These are phyloP conservation scores for Cutaneotrichosporon arboriforme DNA, from an alignment of 1,284 basidiomycete species.

Conservation along the genomic window DNA sequence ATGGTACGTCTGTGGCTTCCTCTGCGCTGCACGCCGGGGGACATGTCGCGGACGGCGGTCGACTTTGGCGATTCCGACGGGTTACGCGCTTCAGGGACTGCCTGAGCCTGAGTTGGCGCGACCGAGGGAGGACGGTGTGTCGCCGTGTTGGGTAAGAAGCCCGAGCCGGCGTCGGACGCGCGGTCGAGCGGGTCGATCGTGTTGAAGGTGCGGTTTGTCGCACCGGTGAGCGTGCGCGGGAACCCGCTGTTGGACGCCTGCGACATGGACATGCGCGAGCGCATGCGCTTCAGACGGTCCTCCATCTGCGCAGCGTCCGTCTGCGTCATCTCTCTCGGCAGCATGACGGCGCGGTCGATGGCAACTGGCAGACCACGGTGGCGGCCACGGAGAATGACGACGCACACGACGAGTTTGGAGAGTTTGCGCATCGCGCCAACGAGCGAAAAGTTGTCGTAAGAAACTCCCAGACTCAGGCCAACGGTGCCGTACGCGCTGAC, in stretches of 20 bases:
- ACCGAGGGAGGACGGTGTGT: neutral
- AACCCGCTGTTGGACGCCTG: conserved; percentile 2
- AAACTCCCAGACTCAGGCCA: conserved; percentile 71
- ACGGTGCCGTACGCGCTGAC: conserved; percentile 90
- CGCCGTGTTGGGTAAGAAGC: neutral
- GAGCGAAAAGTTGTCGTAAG: conserved; percentile 51
- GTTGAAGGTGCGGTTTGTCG: conserved; percentile 1
- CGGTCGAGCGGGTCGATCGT: neutral
- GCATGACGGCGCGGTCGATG: conserved; percentile 48
- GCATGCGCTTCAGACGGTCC: conserved; percentile 21
- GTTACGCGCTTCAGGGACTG: neutral
- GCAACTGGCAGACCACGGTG: conserved; percentile 43
- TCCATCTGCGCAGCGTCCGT: conserved; percentile 40
- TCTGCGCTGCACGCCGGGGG: neutral
- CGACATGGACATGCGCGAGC: conserved; percentile 5
- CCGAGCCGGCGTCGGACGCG: neutral
- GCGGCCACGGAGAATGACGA: conserved; percentile 41
- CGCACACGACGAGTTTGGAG: conserved; percentile 40
- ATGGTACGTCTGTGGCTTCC: neutral
- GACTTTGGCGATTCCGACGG: neutral
- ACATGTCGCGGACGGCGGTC: neutral
- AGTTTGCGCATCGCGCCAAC: conserved; percentile 34
- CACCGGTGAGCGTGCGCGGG: conserved; percentile 9
- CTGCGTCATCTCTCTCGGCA: conserved; percentile 42
- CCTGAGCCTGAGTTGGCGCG: neutral